Evolutionary conservation across 768 basidiomycete genomes (phyloP).

Genomic region (Russula ochroleuca): DNA sequence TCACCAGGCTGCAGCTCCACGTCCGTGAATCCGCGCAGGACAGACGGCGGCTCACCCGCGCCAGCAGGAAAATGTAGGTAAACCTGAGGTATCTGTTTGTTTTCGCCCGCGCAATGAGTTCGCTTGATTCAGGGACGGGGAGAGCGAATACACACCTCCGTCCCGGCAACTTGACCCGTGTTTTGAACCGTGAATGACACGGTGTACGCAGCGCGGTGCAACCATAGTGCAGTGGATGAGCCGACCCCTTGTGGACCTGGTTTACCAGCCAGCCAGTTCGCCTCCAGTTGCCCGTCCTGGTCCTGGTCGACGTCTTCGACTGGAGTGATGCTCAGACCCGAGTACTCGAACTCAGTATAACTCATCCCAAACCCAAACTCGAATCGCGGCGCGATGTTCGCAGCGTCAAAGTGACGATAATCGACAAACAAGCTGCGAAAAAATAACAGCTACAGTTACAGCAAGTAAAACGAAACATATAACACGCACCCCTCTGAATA

Average conservation of each 20-base stretch:
- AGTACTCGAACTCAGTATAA: slow-evolving; percentile 79
- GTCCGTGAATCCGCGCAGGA: slow-evolving; percentile 41
- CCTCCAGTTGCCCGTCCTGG: slow-evolving; percentile 38
- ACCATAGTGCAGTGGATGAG: slow-evolving; percentile 60
- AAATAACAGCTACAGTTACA: not conserved
- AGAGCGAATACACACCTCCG: slow-evolving; percentile 44
- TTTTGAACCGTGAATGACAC: slow-evolving; percentile 67
- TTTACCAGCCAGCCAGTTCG: slow-evolving; percentile 57
- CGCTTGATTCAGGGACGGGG: not conserved
- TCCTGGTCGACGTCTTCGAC: slow-evolving; percentile 33
- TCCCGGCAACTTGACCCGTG: slow-evolving; percentile 54
- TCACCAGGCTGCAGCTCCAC: slow-evolving; percentile 28
- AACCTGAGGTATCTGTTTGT: slow-evolving; percentile 60
- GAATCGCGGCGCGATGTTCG: slow-evolving; percentile 72
- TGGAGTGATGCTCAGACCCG: slow-evolving; percentile 46
- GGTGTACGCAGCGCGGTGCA: slow-evolving; percentile 59
- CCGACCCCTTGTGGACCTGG: slow-evolving; percentile 53
- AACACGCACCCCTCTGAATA: slow-evolving; percentile 52
- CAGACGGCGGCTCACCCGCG: slow-evolving; percentile 64
- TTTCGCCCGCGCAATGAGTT: not conserved
- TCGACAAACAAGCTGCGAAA: slow-evolving; percentile 30
- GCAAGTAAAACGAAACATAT: not conserved
- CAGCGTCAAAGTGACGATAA: slow-evolving; percentile 44
- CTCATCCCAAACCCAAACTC: slow-evolving; percentile 90
- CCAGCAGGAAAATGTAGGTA: slow-evolving; percentile 65